Conservation (phyloP, 495 filamentous ascomycete genomes). For the Talaromyces trachyspermus region DNA sequence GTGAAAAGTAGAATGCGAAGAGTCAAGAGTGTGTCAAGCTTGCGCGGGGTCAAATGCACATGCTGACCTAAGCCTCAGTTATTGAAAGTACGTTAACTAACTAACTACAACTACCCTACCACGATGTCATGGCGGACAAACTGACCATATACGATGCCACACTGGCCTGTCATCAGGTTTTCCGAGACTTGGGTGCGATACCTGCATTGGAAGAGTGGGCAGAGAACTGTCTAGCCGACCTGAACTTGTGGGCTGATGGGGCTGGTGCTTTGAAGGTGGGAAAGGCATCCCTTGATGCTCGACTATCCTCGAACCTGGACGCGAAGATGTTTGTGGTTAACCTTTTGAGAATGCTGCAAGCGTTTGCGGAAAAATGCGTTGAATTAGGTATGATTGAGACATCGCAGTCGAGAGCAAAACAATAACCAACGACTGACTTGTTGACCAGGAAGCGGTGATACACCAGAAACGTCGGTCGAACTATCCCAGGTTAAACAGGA, state of each 20-base stretch:
- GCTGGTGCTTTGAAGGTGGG: conserved; percentile 10
- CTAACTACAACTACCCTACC: neutral
- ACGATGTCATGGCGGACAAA: neutral
- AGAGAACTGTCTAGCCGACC: conserved; percentile 17
- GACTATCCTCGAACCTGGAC: neutral
- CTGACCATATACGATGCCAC: neutral
- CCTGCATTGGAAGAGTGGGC: conserved; percentile 7
- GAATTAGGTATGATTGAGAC: no score
- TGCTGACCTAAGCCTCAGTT: neutral
- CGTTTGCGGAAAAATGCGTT: neutral
- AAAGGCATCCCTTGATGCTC: conserved; percentile 9
- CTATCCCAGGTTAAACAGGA: no score
- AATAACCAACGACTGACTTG: no score
- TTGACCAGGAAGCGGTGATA: no score
- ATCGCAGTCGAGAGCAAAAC: no score
- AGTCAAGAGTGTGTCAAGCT: neutral
- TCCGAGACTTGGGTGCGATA: neutral
- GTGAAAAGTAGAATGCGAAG: neutral
- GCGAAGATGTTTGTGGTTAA: neutral
- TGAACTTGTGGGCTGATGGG: conserved; percentile 16
- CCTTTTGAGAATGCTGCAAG: conserved; percentile 1
- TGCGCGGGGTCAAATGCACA: neutral
- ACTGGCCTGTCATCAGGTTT: neutral
- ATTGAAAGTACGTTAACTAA: neutral
- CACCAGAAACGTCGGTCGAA: no score